phyloP scores from a whole-genome alignment of 1,139 yeast species.

The Komagataea norvegica region DNA sequence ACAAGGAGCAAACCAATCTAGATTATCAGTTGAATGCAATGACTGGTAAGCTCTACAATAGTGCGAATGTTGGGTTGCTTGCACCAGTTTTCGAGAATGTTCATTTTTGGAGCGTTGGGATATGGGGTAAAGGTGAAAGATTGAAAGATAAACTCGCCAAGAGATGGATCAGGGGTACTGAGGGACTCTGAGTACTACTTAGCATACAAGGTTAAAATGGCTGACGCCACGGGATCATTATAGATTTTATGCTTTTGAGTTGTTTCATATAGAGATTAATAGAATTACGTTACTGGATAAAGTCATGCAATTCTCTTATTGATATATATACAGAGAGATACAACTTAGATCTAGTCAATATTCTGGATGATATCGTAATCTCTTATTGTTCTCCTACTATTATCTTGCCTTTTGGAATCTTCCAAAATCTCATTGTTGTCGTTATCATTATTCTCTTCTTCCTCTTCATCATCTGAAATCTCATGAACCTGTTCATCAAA shows the following conservation, averaged over 20 bases:
- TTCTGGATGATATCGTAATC: no score
- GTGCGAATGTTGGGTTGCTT: conserved; percentile 18
- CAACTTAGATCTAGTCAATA: no score
- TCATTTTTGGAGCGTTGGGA: conserved; percentile 67
- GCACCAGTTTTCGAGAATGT: conserved; percentile 47
- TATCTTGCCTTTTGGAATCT: no score
- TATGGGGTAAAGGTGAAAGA: conserved; percentile 51
- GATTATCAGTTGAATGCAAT: conserved; percentile 13
- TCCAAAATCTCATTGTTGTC: no score
- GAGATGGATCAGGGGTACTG: conserved; percentile 42
- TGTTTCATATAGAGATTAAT: no score
- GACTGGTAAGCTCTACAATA: conserved; percentile 10
- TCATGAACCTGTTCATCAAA: background rate
- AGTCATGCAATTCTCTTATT: no score
- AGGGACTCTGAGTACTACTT: background rate
- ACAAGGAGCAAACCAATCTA: conserved; percentile 6
- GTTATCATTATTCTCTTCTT: background rate
- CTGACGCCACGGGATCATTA: no score
- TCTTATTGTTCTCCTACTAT: no score
- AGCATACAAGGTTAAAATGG: background rate
- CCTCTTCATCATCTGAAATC: conserved; percentile 1
- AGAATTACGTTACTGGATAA: no score
- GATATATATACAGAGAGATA: no score
- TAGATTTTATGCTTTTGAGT: conserved; percentile 2
- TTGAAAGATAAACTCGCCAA: conserved; percentile 50